Evolutionary conservation across 257 asterid species (phyloP).

Genomic region (Nicotiana otophora): DNA sequence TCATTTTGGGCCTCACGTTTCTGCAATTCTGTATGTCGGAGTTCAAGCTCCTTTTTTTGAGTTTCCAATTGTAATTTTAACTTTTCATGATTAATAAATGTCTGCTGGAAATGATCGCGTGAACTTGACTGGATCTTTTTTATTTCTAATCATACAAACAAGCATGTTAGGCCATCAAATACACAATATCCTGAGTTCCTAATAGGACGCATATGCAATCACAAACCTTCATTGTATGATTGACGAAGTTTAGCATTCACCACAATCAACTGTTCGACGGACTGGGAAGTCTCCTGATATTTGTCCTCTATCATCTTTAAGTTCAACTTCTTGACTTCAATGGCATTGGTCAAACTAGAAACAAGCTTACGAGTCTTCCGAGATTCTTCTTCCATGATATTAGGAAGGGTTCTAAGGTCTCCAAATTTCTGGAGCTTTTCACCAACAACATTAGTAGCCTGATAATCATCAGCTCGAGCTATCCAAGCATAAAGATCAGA

Average conservation of each 20-base stretch:
- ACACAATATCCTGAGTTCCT: slow-evolving; percentile 7
- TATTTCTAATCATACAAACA: slow-evolving; percentile 46
- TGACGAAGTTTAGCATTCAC: slow-evolving; percentile 73
- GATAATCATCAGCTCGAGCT: slow-evolving; percentile 84
- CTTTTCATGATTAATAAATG: slow-evolving; percentile 73
- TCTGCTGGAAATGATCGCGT: slow-evolving; percentile 69
- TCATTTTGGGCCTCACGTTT: slow-evolving; percentile 78
- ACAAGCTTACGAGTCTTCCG: slow-evolving; percentile 68
- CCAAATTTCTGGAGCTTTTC: slow-evolving; percentile 81
- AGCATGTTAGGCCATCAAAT: slow-evolving; percentile 17
- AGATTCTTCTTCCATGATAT: slow-evolving; percentile 76
- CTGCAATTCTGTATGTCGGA: slow-evolving; percentile 60
- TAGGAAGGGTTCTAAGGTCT: slow-evolving; percentile 66
- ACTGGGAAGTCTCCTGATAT: slow-evolving; percentile 58
- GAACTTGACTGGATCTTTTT: slow-evolving; percentile 73
- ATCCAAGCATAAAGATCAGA: slow-evolving; percentile 73
- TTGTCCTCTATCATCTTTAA: slow-evolving; percentile 59
- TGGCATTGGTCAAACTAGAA: slow-evolving; percentile 50
- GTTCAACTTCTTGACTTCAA: slow-evolving; percentile 66
- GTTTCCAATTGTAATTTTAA: slow-evolving; percentile 57
- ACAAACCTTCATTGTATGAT: slow-evolving; percentile 68
- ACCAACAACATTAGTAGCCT: slow-evolving; percentile 46
- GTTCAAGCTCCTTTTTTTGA: slow-evolving; percentile 69
- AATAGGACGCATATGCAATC: slow-evolving; percentile 12
- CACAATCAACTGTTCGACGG: slow-evolving; percentile 40